These are phyloP conservation scores for Zygotorulaspora mrakii DNA, from an alignment of 1,139 yeast genomes.

Conservation along the genomic window DNA sequence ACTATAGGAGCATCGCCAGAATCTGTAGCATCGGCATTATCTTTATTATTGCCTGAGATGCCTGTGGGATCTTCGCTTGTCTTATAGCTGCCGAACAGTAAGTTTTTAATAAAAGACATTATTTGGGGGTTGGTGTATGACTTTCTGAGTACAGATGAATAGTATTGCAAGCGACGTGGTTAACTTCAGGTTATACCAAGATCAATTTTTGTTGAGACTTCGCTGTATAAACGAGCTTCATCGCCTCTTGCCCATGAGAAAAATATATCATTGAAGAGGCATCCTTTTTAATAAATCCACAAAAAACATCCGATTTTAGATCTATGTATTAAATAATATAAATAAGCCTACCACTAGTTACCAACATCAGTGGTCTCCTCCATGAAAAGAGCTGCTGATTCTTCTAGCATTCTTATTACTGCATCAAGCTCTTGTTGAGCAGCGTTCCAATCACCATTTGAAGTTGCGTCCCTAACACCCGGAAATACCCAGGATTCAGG, in stretches of 20 bases:
- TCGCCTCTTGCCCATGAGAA: constrained; percentile 6
- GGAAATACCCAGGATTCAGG: constrained; percentile 73
- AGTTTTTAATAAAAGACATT: constrained; percentile 41
- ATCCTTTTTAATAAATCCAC: not conserved
- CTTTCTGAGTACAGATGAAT: no score
- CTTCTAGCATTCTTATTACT: constrained; percentile 40
- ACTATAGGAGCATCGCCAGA: constrained; percentile 53
- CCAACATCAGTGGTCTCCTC: constrained; percentile 31
- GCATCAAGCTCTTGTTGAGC: constrained; percentile 57
- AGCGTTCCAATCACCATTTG: constrained; percentile 43
- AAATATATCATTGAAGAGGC: not conserved
- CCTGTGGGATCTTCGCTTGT: constrained; percentile 41
- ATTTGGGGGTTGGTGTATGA: not conserved
- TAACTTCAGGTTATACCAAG: no score
- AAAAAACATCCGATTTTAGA: not conserved
- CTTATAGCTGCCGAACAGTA: constrained; percentile 40
- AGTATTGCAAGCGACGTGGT: no score
- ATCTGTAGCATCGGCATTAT: constrained; percentile 8
- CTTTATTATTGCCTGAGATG: constrained; percentile 17
- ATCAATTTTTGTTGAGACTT: constrained; percentile 2
- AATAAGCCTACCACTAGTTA: constrained; percentile 3
- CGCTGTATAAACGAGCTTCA: constrained; percentile 5
- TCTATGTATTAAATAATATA: not conserved
- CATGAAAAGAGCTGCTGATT: constrained; percentile 36
- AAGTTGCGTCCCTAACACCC: constrained; percentile 57